These are phyloP conservation scores for Stromatinia cepivora DNA, from an alignment of 2,329 filamentous ascomycete species.

Conservation along the genomic window DNA sequence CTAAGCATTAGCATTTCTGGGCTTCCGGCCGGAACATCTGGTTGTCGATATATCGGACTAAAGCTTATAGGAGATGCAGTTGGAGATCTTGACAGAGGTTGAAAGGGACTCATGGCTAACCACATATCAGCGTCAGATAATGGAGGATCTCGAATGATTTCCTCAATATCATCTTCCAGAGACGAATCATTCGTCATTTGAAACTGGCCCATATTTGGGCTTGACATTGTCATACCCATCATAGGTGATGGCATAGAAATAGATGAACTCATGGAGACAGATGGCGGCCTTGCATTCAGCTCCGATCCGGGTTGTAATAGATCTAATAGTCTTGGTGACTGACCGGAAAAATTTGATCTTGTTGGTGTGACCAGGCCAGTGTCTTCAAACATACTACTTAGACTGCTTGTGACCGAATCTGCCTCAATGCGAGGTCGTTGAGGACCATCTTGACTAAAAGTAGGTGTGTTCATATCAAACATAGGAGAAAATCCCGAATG, in stretches of 20 bases:
- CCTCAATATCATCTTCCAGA: constrained; percentile 54
- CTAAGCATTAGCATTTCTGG: constrained; percentile 62
- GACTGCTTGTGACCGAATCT: constrained; percentile 42
- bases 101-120: constrained; percentile 34
- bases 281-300: constrained; percentile 42
- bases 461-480: constrained; percentile 40
- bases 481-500: constrained; percentile 36
- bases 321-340: constrained; percentile 51
- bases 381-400: constrained; percentile 43
- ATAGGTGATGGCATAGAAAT: constrained; percentile 29
- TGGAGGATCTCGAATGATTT: constrained; percentile 49
- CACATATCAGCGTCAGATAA: constrained; percentile 36
- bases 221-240: constrained; percentile 25
- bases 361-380: constrained; percentile 38
- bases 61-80: constrained; percentile 30
- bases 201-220: constrained; percentile 33
- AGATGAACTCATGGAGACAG: constrained; percentile 4
- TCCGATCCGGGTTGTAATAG: constrained; percentile 51
- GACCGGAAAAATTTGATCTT: constrained; percentile 44
- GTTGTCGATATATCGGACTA: constrained; percentile 47
- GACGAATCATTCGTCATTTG: constrained; percentile 34
- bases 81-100: constrained; percentile 31
- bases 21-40: constrained; percentile 51
- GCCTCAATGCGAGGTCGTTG: constrained; percentile 39
- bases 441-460: constrained; percentile 34